These are phyloP conservation scores for Dothideomycetidae sp. DNA, from an alignment of 2,329 filamentous ascomycete species.

Conservation along the genomic window DNA sequence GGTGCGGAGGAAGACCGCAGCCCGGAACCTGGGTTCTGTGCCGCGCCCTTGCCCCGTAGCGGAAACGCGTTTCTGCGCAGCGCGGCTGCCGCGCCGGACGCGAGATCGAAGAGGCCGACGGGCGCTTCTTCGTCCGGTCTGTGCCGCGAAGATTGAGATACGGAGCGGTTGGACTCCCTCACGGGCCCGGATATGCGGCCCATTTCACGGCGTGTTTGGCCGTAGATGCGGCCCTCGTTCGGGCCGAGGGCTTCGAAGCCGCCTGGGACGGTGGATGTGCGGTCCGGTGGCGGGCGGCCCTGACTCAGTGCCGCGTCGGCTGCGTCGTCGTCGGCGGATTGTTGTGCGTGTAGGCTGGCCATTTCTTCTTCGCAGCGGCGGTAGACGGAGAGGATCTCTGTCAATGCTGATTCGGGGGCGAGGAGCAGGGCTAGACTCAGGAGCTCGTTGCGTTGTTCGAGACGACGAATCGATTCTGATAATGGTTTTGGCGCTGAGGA, in stretches of 20 bases:
- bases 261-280: slow-evolving; percentile 25
- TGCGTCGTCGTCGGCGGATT: slow-evolving; percentile 52
- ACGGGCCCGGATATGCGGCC: slow-evolving; percentile 10
- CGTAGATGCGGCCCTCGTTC: slow-evolving; percentile 22
- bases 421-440: slow-evolving; percentile 61
- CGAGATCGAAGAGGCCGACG: slow-evolving; percentile 40
- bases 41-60: slow-evolving; percentile 18
- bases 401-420: slow-evolving; percentile 53
- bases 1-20: slow-evolving; percentile 5
- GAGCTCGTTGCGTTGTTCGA: slow-evolving; percentile 72
- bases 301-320: slow-evolving; percentile 39
- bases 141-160: too few relatives aligned
- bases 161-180: slow-evolving; percentile 5
- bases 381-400: slow-evolving; percentile 62
- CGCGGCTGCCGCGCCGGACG: slow-evolving; percentile 34
- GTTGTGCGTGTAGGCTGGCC: slow-evolving; percentile 49
- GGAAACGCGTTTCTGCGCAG: slow-evolving; percentile 35
- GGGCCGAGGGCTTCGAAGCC: slow-evolving; percentile 27
- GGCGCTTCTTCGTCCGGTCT: slow-evolving; percentile 32
- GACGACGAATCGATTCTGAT: slow-evolving; percentile 42
- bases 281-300: slow-evolving; percentile 39
- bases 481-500: slow-evolving; percentile 33
- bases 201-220: slow-evolving; percentile 30
- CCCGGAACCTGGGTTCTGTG: slow-evolving; percentile 11
- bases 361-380: slow-evolving; percentile 67